Conservation (phyloP, 2,329 filamentous ascomycete genomes). For the Blumeria hordei region DNA sequence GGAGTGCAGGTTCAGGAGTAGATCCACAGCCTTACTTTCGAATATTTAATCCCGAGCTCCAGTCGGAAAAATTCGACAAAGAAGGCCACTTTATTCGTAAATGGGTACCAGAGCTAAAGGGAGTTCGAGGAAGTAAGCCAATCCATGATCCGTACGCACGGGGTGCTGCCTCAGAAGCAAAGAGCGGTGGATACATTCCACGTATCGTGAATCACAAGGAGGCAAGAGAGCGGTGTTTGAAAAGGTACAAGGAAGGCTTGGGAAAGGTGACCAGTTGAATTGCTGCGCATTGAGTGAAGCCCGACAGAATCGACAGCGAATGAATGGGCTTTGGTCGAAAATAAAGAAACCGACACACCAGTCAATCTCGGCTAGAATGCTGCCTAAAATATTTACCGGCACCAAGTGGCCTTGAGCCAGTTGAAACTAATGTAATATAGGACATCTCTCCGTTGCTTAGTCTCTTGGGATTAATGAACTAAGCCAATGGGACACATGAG, state of each 20-base stretch:
- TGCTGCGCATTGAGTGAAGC: no score
- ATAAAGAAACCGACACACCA: no score
- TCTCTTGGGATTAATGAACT: no score
- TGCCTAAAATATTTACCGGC: no score
- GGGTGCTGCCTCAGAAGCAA: conserved; percentile 26
- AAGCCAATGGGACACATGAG: no score
- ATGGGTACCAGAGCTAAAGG: conserved; percentile 56
- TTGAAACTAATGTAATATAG: no score
- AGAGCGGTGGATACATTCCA: conserved; percentile 46
- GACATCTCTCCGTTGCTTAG: no score
- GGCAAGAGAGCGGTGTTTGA: conserved; percentile 40
- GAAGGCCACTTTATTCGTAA: conserved; percentile 57
- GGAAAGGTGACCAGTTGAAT: conserved; percentile 16
- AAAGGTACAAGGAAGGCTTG: conserved; percentile 43
- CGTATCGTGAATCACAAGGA: conserved; percentile 53
- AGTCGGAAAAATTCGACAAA: conserved; percentile 68
- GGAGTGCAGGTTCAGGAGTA: conserved; percentile 42
- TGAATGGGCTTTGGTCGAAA: no score
- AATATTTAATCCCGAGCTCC: conserved; percentile 66
- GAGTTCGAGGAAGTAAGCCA: conserved; percentile 32
- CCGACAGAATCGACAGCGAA: no score
- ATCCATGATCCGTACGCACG: conserved; percentile 62
- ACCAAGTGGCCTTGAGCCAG: no score
- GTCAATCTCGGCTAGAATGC: no score
- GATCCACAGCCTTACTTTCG: conserved; percentile 80